Base-by-base conservation (phyloP, 345 rosid species). In the Leavenworthia alabamica region DNA sequence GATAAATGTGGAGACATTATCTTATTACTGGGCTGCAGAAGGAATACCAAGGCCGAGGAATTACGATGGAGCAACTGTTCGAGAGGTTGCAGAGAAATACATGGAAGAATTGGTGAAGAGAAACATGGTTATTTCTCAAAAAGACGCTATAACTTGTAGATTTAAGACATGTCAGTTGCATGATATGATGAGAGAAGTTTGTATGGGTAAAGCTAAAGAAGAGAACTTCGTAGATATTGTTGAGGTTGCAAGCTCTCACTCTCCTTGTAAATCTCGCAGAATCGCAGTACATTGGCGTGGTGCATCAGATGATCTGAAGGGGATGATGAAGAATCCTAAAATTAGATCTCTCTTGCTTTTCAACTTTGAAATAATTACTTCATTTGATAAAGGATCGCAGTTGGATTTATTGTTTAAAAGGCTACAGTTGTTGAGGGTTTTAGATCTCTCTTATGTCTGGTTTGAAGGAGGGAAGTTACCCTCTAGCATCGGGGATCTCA, bases 1-100 rank as follows among this genome's bases (percentile, higher is more conserved):
- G 0, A 79, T 82, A 64, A 17, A 65, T 0, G 16, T 31, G 0
- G 67, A 40, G 11, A 66, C 46, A 5, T 33, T 82, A 17, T 41
- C 74, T 44, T 47, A 24, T 22, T 45, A 64, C 41, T 82, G 79
- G 85, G 56, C 70, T 32, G 79, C 74, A 3, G 77, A 75, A 47
- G 78, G 82, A 22, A 26, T 80, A 23, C 8, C 9, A 36, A 20
- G 2, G 24, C 24, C 22, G 3, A 33, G 16, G 0, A 0, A 17
- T 26, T 45, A 16, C 13, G 51, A 49, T n/a, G 62, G 41, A 19
- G 8, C 2, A 13, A 44, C 11, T 1, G 7, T 57, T 6, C 71
- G 55, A 32, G 68, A 79, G 12, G 68, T 42, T 0, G 73, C 28
- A 0, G 53, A 68, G 6, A 1, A 27, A 10, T 66, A 56, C 41